Conservation (phyloP, 192 early-diverging fungal genomes). For the Mortierella claussenii region DNA sequence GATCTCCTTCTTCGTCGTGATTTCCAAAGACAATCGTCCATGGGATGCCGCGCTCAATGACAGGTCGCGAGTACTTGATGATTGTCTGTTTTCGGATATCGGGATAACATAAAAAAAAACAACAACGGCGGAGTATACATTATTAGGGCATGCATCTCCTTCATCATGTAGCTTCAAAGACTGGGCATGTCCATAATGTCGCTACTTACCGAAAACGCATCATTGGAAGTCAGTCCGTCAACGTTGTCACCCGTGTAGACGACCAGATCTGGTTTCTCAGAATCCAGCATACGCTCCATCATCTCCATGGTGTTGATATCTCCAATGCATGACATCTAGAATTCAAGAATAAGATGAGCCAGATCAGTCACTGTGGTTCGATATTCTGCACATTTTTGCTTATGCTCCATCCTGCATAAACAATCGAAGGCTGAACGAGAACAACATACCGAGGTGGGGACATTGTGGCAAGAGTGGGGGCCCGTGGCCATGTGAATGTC, state of each 20-base stretch:
- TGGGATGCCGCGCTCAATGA: slow-evolving; percentile 40
- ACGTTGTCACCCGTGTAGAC: slow-evolving; percentile 61
- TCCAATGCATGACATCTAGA: slow-evolving; percentile 54
- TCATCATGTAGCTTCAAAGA: too few relatives aligned
- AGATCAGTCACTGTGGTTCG: too few relatives aligned
- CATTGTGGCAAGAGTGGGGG: slow-evolving; percentile 48
- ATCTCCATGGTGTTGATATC: slow-evolving; percentile 51
- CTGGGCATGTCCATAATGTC: neutral
- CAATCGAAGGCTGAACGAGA: neutral
- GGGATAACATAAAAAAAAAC: neutral
- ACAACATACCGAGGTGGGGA: slow-evolving; percentile 36
- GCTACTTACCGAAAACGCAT: slow-evolving; percentile 38
- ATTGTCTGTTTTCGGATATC: slow-evolving; percentile 19
- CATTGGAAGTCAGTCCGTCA: slow-evolving; percentile 46
- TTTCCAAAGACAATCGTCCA: slow-evolving; percentile 61
- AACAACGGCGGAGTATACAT: neutral
- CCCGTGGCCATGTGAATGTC: slow-evolving; percentile 60
- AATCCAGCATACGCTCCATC: slow-evolving; percentile 55
- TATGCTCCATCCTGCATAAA: neutral
- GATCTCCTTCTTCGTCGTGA: slow-evolving; percentile 58
- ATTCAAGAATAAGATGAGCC: neutral
- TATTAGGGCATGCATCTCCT: too few relatives aligned
- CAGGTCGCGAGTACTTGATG: slow-evolving; percentile 40
- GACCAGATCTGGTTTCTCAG: slow-evolving; percentile 57
- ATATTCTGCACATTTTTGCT: too few relatives aligned